Base-by-base conservation (phyloP, 768 basidiomycete genomes). In the Mycena rosella region DNA sequence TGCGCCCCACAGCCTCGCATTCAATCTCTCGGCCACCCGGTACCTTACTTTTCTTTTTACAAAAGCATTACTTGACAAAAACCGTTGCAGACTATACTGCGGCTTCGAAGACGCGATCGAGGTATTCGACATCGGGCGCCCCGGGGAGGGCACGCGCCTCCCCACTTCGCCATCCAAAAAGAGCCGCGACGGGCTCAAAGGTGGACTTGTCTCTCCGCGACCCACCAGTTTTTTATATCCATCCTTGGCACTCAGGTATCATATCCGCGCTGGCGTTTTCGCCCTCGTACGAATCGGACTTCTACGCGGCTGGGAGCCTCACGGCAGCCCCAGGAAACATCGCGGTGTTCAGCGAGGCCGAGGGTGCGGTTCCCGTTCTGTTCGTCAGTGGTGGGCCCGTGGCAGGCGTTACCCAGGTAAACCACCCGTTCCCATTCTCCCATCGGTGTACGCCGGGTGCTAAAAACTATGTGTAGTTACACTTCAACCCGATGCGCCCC, bases 41-140 rank as follows among this genome's bases (percentile, higher is more conserved):
- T 96, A 62, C 45, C n/a, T 15, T 13, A 18, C 22, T 51, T 44
- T 26, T 17, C 18, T 20, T 7, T 20, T n/a, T n/a, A n/a, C n/a
- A 20, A 17, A 2, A 4, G 20, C 5, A 52, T 14, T 20, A n/a
- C 34, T 55, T 65, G 14, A 40, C 15, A 67, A 29, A n/a, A 61
- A 8, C 27, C 27, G 42, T 48, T 2, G 17, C 73, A 94, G 95
- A 71, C 77, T 97, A 3, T 97, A 95, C 77, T 96, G 96, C 74
- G 95, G 95, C 0, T 93, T 91, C 66, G 91, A 95, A 76, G 87
- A 91, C 70, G 91, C 94, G 8, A 92, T 97, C 55, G 95, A 96
- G 76, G 84, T 95, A 18, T 94, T 96, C 74, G 93, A 96, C 72
- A 76, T 96, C 7, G 80, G 85, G 13, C 78, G 78, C 27, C 96